A percentile compares a stretch with the other conserved stretches of the same genome.
Evolutionary conservation across 306 rosid species (phyloP).

Genomic region (Rubus idaeus): DNA sequence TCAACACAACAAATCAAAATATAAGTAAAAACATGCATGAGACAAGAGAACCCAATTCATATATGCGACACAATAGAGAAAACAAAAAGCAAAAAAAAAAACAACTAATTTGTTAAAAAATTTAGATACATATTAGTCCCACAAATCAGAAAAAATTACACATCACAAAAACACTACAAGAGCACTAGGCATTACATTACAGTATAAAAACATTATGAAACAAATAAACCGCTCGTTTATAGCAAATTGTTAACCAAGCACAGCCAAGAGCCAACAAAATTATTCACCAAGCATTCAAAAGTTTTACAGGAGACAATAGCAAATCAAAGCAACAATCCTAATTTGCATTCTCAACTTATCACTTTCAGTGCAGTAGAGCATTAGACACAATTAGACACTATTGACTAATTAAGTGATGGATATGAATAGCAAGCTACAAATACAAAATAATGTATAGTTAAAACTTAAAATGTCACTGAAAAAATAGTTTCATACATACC

Average conservation of each 20-base stretch:
- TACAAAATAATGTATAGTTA: neutral
- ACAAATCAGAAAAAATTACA: neutral
- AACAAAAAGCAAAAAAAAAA: too few species aligned
- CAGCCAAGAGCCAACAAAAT: neutral
- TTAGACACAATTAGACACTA: neutral
- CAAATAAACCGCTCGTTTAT: neutral
- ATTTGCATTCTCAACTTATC: conserved; percentile 1
- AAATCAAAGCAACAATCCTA: neutral
- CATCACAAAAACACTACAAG: neutral
- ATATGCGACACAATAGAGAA: neutral
- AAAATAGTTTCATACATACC: conserved; percentile 49
- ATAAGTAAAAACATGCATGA: conserved; percentile 3
- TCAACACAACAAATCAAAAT: conserved; percentile 17
- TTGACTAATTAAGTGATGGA: neutral
- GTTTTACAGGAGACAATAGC: neutral
- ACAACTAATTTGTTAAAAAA: neutral
- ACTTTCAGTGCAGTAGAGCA: neutral
- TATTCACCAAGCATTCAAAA: neutral
- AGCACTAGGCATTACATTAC: neutral
- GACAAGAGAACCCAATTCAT: conserved; percentile 5
- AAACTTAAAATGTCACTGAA: neutral
- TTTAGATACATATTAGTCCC: neutral
- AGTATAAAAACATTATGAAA: neutral
- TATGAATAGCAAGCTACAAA: neutral
- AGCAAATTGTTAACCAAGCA: neutral